These are phyloP conservation scores for Cornus florida DNA, from an alignment of 148 eudicot species.

Conservation along the genomic window DNA sequence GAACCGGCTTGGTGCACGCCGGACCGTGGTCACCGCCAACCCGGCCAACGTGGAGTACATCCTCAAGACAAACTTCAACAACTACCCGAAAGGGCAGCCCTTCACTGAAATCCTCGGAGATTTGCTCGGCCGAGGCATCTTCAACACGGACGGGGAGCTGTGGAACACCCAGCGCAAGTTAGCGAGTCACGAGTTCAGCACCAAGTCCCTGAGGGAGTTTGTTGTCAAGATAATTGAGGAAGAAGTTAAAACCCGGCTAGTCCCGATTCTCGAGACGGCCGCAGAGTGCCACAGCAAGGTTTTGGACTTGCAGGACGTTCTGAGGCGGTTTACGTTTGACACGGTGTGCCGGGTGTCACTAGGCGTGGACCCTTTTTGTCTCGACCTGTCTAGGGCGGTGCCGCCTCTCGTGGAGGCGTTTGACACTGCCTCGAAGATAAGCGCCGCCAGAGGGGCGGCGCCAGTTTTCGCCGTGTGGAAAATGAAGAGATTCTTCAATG, in stretches of 20 bases:
- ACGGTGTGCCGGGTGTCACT: constrained; percentile 62
- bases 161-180: constrained; percentile 75
- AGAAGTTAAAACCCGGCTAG: constrained; percentile 45
- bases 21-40: constrained; percentile 58
- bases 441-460: constrained; percentile 56
- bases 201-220: constrained; percentile 58
- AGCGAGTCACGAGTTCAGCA: constrained; percentile 75
- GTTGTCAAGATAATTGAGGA: constrained; percentile 51
- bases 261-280: constrained; percentile 61
- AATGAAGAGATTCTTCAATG: constrained; percentile 45
- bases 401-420: constrained; percentile 64
- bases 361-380: constrained; percentile 63
- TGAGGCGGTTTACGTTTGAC: constrained; percentile 68
- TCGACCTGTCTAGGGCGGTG: constrained; percentile 43
- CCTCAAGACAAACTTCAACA: constrained; percentile 55
- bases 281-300: constrained; percentile 11
- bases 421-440: constrained; percentile 62
- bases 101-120: constrained; percentile 62
- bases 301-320: constrained; percentile 75
- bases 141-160: constrained; percentile 71
- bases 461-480: constrained; percentile 61
- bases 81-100: constrained; percentile 67
- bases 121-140: constrained; percentile 66
- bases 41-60: constrained; percentile 74
- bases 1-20: constrained; percentile 46